These are phyloP conservation scores for Sugiyamaella americana DNA, from an alignment of 805 yeast genomes.

Conservation along the genomic window DNA sequence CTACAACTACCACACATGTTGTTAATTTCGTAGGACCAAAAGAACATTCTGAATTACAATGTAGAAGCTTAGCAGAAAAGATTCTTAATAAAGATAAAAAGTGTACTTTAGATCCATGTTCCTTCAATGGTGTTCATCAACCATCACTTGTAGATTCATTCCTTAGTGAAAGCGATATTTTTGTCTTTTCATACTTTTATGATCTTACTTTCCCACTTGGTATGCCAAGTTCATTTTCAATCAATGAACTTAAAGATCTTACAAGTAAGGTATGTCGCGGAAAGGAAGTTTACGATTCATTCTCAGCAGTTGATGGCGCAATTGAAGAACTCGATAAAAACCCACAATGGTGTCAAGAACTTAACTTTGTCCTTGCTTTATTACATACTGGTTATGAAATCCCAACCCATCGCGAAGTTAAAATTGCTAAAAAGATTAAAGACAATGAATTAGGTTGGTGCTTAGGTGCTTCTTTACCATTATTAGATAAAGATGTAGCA, in stretches of 20 bases:
- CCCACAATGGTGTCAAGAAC: constrained; percentile 92
- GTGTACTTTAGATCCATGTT: constrained; percentile 76
- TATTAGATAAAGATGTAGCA: constrained; percentile 43
- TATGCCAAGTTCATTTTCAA: constrained; percentile 83
- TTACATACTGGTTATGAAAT: constrained; percentile 96
- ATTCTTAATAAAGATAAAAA: constrained; percentile 75
- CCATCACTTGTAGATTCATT: constrained; percentile 82
- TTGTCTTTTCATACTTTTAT: constrained; percentile 88
- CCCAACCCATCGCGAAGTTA: constrained; percentile 81
- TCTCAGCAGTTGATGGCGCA: constrained; percentile 63
- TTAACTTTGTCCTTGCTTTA: constrained; percentile 83
- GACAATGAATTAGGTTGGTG: constrained; percentile 98
- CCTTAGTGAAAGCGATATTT: constrained; percentile 67
- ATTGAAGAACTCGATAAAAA: constrained; percentile 61
- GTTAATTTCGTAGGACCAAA: constrained; percentile 63
- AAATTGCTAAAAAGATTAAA: constrained; percentile 84
- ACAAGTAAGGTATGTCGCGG: constrained; percentile 86
- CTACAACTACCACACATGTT: constrained; percentile 29
- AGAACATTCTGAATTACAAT: constrained; percentile 68
- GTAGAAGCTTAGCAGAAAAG: constrained; percentile 77
- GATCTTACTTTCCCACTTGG: constrained; percentile 93
- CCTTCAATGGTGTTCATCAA: constrained; percentile 96
- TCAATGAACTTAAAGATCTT: constrained; percentile 75
- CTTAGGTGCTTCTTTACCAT: constrained; percentile 92
- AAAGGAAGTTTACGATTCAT: constrained; percentile 62